Evolutionary conservation across 768 basidiomycete genomes (phyloP), one percentile per base, ranked within the genome.

Genomic region (Tephrocybe sp.): DNA sequence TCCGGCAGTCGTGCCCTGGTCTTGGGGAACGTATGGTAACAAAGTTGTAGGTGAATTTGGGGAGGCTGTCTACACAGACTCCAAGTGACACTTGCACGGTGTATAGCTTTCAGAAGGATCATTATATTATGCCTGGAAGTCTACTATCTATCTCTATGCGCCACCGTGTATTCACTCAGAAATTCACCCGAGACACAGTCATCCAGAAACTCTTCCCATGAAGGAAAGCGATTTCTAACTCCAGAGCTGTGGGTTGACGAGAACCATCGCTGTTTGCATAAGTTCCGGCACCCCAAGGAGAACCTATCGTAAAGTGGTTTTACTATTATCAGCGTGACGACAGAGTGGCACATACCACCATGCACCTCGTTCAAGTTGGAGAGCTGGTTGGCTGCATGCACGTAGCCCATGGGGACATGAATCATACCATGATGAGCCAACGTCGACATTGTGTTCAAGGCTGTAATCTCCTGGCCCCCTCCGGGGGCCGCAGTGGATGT

Each of bases 201-300:
- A 4, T 19, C 62, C 74, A 80, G 67, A 86, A 86, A 9, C 62
- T 47, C 55, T 72, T 73, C 16, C 84, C 84, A 52, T 86, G 84
- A 45, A 80, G 68, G 8, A 62, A 64, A 9, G 82, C 84, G 23
- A 84, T 71, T 57, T 79, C 75, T 24, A 78, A 56, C 64, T 87
- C 84, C 22, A 84, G 70, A 3, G 68, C 57, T 4, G 72, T 73
- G 13, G 86, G 85, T 57, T 81, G 76, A 55, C 86, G 82, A 11
- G 77, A 70, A 23, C 82, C 83, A 50, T 78, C 75, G 4, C 65
- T 58, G 33, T 71, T 73, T 9, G 84, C 73, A 55, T 79, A 71
- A 19, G 86, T 86, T 38, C 86, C 88, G 10, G 87, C 83, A 53
- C 91, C 91, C 80, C 84, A 94, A 1, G 91, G 78, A 18, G 85